Conservation (phyloP, 106 monocot species). For the Apostasia ramifera region DNA sequence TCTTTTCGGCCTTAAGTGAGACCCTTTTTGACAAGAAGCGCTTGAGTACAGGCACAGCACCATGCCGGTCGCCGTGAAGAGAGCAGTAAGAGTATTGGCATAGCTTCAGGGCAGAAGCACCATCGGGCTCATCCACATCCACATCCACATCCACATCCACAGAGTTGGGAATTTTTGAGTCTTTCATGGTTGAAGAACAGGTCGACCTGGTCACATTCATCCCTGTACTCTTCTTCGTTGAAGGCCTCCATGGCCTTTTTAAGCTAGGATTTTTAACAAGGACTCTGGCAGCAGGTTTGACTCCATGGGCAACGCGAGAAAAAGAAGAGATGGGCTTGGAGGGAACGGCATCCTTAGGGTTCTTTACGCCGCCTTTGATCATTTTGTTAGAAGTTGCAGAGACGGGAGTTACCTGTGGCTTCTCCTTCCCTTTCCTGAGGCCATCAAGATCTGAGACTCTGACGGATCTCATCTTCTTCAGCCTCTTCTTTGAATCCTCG, state of each 20-base stretch:
- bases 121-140: slow-evolving; percentile 28
- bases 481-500: slow-evolving; percentile 12
- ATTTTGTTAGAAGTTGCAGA: neutral
- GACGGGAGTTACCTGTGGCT: slow-evolving; percentile 6
- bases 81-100: slow-evolving; percentile 69
- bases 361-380: neutral
- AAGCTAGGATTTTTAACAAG: slow-evolving; percentile 29
- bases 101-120: slow-evolving; percentile 30
- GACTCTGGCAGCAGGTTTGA: slow-evolving; percentile 12
- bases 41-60: slow-evolving; percentile 29
- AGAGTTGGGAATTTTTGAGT: slow-evolving; percentile 23
- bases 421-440: slow-evolving; percentile 20
- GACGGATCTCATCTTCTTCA: slow-evolving; percentile 16
- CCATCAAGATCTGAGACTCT: neutral
- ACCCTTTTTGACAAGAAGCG: slow-evolving; percentile 36
- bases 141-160: slow-evolving; percentile 26
- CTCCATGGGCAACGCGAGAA: neutral
- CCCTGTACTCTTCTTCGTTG: slow-evolving; percentile 30
- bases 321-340: slow-evolving; percentile 6
- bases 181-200: slow-evolving; percentile 62
- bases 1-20: slow-evolving; percentile 45
- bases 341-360: neutral
- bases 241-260: slow-evolving; percentile 18
- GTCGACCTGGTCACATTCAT: slow-evolving; percentile 25
- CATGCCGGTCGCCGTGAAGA: slow-evolving; percentile 45